phyloP scores from a whole-genome alignment of 257 asterid genomes.

The Solanum ahanhuiri region DNA sequence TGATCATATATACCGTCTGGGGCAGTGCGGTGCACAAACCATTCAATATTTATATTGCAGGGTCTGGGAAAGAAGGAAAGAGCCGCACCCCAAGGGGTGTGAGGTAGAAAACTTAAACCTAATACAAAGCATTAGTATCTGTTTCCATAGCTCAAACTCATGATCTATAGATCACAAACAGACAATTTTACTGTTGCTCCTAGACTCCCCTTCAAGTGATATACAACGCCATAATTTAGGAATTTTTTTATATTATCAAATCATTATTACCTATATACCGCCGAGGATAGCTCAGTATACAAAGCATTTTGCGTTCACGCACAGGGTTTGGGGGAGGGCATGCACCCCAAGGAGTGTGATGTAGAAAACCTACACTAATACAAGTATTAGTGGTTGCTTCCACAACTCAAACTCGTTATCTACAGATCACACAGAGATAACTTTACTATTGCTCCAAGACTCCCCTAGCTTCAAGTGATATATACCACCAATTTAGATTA shows the following conservation, averaged over 20 bases:
- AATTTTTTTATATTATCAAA: background rate
- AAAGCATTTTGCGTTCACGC: rapidly evolving
- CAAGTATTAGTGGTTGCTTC: rapidly evolving
- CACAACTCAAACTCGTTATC: rapidly evolving
- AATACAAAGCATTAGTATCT: background rate
- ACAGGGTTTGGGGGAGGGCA: background rate
- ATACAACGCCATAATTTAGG: background rate
- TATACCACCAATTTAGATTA: rapidly evolving
- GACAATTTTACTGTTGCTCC: background rate
- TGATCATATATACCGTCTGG: background rate
- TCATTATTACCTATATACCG: background rate
- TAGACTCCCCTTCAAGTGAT: background rate
- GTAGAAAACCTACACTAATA: background rate
- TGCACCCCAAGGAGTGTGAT: background rate
- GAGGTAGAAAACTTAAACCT: background rate
- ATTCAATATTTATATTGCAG: background rate
- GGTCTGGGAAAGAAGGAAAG: background rate
- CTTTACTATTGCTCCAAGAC: background rate
- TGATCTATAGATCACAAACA: background rate
- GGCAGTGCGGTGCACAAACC: background rate
- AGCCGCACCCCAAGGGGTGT: rapidly evolving
- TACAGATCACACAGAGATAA: background rate
- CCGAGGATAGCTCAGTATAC: background rate
- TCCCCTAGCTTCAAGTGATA: background rate
- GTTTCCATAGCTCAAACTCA: background rate